Percentiles rank a stretch among this genome's conserved stretches.
Evolutionary conservation across 2,329 filamentous ascomycete genomes (phyloP).

Genomic region (Claviceps sp.): DNA sequence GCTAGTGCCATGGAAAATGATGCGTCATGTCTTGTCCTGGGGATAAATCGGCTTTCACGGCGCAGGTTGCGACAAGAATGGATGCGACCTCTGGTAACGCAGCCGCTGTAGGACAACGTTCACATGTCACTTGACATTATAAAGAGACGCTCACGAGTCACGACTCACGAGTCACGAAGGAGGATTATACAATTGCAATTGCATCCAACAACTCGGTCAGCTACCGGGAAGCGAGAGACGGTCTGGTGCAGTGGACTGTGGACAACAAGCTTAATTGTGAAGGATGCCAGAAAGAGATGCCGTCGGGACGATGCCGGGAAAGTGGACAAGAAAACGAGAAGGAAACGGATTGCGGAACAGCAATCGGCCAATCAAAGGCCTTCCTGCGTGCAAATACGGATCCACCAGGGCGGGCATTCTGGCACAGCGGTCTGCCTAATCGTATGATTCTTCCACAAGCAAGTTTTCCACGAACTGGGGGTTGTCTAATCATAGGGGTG

Average conservation of each 20-base stretch:
- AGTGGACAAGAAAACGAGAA: background rate
- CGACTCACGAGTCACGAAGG: too few relatives aligned
- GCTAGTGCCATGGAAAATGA: too few relatives aligned
- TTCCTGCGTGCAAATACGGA: background rate
- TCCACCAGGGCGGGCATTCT: slow-evolving; percentile 2
- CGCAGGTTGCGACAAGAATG: background rate
- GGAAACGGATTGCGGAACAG: background rate
- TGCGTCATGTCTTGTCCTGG: too few relatives aligned
- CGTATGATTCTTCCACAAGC: slow-evolving; percentile 6
- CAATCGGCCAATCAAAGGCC: background rate
- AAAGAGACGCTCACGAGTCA: too few relatives aligned
- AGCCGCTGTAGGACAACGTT: too few relatives aligned
- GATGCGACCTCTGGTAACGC: too few relatives aligned
- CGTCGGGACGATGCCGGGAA: background rate
- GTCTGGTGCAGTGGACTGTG: background rate
- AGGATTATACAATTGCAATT: too few relatives aligned
- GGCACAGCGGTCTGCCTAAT: slow-evolving; percentile 5
- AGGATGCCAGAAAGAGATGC: background rate
- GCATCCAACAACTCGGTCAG: too few relatives aligned
- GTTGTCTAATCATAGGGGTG: background rate
- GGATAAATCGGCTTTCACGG: too few relatives aligned
- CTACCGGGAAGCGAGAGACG: too few relatives aligned
- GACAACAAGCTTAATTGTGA: background rate
- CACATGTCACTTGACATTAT: too few relatives aligned
- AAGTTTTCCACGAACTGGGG: slow-evolving; percentile 8